These are phyloP conservation scores for Exophiala aquamarina DNA, from an alignment of 2,329 filamentous ascomycete species.

Conservation along the genomic window DNA sequence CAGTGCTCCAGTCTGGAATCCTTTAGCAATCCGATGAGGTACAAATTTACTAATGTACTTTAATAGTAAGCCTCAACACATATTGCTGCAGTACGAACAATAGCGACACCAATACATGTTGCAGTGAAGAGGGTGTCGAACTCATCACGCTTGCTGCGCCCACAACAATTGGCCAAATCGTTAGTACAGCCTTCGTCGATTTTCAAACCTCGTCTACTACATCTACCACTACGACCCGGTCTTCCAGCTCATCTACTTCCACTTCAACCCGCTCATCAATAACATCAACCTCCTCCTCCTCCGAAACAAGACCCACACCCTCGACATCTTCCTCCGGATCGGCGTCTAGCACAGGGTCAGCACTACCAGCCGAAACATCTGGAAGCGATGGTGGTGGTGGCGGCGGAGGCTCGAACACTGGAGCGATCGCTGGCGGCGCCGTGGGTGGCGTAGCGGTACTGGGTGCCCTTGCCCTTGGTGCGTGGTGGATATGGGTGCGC, in stretches of 20 bases:
- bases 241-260: not conserved
- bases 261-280: not conserved
- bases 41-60: too few relatives aligned
- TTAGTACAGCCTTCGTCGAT: not conserved
- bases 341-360: not conserved
- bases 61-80: not conserved
- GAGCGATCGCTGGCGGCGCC: not conserved
- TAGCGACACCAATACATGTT: not conserved
- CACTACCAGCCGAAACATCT: not conserved
- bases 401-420: not conserved
- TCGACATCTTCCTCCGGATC: not conserved
- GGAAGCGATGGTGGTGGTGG: not conserved
- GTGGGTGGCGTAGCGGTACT: not conserved
- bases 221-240: not conserved
- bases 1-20: conserved; percentile 1
- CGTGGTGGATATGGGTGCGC: not conserved
- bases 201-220: not conserved
- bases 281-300: not conserved
- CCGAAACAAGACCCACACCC: not conserved
- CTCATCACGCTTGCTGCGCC: not conserved
- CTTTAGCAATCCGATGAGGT: too few relatives aligned
- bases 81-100: conserved; percentile 4
- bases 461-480: not conserved
- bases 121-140: not conserved
- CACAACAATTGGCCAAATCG: conserved; percentile 1